Conservation (phyloP, 169 alveolate genomes). For the Cryptosporidium muris region DNA sequence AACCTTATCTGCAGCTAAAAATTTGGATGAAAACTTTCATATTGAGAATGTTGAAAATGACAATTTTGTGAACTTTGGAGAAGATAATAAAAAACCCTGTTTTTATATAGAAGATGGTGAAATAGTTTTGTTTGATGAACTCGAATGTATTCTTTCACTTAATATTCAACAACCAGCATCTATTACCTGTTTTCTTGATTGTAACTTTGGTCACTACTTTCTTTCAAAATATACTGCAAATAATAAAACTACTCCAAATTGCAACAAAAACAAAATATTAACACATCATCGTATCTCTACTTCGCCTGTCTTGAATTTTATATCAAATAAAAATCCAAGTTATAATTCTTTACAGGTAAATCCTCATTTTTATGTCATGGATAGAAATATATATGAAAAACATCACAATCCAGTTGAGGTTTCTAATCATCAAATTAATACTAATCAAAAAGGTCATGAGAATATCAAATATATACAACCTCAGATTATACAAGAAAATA, state of each 20-base stretch:
- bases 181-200: conserved; percentile 63
- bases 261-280: not conserved
- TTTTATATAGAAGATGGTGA: conserved; percentile 25
- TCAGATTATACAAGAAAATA: not conserved
- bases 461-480: not conserved
- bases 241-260: not conserved
- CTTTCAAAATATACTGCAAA: conserved; percentile 33
- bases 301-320: not conserved
- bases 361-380: no score
- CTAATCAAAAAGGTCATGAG: not conserved
- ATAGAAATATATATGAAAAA: no score
- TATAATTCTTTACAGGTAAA: not conserved
- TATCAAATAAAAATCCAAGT: not conserved
- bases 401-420: not conserved
- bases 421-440: conserved; percentile 4
- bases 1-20: not conserved
- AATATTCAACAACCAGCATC: not conserved
- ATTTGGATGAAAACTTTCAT: not conserved
- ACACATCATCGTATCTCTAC: conserved; percentile 12
- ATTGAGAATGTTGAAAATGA: not conserved
- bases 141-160: conserved; percentile 2
- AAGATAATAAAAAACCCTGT: not conserved
- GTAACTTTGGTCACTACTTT: conserved; percentile 32
- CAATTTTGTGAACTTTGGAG: not conserved
- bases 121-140: conserved; percentile 10